A percentile compares a stretch with the other conserved stretches of the same genome.
phyloP scores from a whole-genome alignment of 2,329 filamentous ascomycete species.

The Venturiaceae sp. region DNA sequence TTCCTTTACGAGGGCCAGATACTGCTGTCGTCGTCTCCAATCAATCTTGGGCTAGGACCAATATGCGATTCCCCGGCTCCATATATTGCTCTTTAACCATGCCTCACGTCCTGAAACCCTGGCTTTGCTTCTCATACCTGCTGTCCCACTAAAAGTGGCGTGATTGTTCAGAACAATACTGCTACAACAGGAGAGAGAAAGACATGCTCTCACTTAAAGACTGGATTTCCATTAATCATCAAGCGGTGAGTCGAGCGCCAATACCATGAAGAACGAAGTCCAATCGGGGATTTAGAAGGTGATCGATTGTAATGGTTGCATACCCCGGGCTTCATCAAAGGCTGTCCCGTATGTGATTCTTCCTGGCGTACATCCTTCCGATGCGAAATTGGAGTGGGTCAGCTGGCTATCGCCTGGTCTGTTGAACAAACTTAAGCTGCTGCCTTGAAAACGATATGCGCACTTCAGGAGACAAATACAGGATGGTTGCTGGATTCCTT shows the following conservation, averaged over 20 bases:
- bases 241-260: neutral
- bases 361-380: neutral
- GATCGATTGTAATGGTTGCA: neutral
- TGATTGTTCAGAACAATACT: neutral
- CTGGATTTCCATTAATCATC: neutral
- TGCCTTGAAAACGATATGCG: too few relatives aligned
- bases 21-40: neutral
- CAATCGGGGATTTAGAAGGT: neutral
- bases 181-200: neutral
- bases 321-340: neutral
- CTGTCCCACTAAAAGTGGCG: neutral
- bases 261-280: neutral
- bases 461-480: neutral
- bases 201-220: neutral
- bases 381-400: neutral
- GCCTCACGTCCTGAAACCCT: neutral
- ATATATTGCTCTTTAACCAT: neutral
- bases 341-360: neutral
- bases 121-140: neutral
- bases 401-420: neutral
- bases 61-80: neutral
- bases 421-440: too few relatives aligned
- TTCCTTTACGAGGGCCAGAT: neutral
- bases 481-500: neutral
- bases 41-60: neutral